These are phyloP conservation scores for Bipolaris cookei DNA, from an alignment of 2,329 filamentous ascomycete genomes.

Conservation along the genomic window DNA sequence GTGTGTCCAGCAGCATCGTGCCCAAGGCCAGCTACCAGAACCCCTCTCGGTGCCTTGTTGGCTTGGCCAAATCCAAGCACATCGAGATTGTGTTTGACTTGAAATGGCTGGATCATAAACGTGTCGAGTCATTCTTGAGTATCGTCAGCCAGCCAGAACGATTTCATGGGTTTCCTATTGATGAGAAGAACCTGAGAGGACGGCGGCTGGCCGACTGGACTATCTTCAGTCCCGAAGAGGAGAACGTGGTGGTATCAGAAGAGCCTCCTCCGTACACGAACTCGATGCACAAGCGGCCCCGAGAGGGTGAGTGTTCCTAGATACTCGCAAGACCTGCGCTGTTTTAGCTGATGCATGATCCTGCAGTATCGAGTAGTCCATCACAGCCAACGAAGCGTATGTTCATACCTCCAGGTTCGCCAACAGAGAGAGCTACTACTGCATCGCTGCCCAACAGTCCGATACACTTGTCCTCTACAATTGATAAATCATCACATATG, in stretches of 20 bases:
- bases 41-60: background rate
- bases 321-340: background rate
- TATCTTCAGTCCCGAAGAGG: background rate
- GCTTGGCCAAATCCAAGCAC: background rate
- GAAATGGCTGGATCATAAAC: background rate
- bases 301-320: background rate
- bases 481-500: background rate
- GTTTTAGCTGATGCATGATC: background rate
- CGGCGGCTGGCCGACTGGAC: background rate
- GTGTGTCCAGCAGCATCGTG: background rate
- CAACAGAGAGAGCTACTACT: background rate
- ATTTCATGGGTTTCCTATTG: background rate
- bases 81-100: background rate
- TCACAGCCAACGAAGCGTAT: background rate
- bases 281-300: background rate
- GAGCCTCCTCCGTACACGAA: background rate
- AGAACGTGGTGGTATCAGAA: background rate
- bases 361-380: background rate
- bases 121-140: background rate
- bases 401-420: background rate
- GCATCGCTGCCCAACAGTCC: background rate
- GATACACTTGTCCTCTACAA: background rate
- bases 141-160: background rate
- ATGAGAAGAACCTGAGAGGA: background rate
- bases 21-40: background rate